phyloP scores from a whole-genome alignment of 139 green algal species.

The Closterium sp. region DNA sequence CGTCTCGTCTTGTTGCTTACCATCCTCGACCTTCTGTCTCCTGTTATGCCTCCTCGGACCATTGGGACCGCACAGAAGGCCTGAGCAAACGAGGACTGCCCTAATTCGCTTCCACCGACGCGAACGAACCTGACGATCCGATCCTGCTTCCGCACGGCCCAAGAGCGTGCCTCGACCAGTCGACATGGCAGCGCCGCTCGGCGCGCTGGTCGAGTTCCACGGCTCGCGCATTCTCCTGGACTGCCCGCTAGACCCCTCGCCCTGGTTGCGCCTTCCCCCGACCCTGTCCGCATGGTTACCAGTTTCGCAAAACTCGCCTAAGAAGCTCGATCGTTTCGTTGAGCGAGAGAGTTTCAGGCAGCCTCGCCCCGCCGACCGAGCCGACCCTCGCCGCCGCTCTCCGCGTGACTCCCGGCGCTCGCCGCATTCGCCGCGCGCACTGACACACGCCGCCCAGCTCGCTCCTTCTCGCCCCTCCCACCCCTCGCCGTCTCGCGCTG shows the following conservation, averaged over 20 bases:
- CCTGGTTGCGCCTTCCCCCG: background rate
- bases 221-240: background rate
- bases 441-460: background rate
- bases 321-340: background rate
- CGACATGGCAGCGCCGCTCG: background rate
- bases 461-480: background rate
- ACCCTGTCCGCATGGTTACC: background rate
- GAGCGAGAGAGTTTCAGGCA: too few species aligned
- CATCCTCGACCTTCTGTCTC: too few species aligned
- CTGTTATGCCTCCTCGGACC: too few species aligned
- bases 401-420: background rate
- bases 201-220: background rate
- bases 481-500: too few species aligned
- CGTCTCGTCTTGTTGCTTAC: too few species aligned
- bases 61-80: too few species aligned
- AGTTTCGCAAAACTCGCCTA: background rate
- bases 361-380: background rate
- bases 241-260: background rate
- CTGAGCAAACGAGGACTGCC: too few species aligned
- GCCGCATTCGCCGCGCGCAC: too few species aligned
- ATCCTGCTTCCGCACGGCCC: too few species aligned
- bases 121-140: too few species aligned
- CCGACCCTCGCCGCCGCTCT: background rate
- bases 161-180: too few species aligned
- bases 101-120: too few species aligned